Evolutionary conservation across 2,329 filamentous ascomycete species (phyloP).

Genomic region (Macrophomina phaseolina): DNA sequence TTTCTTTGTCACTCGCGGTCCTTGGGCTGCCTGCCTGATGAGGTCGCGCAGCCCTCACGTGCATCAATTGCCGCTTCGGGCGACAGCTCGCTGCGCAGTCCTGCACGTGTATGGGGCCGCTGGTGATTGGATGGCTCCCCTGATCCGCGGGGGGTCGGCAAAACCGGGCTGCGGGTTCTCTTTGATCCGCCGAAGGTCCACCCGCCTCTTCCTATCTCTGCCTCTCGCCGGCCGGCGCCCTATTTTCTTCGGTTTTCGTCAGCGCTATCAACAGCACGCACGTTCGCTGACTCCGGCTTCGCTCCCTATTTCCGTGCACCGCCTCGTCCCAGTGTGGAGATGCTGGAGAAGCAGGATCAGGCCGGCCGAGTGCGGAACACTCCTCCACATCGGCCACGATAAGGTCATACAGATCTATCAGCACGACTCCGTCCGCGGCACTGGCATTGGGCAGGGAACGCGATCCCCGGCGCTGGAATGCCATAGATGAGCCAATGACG

Average conservation of each 20-base stretch:
- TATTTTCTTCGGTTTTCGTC: neutral
- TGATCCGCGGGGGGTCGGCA: slow-evolving; percentile 3
- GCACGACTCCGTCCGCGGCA: neutral
- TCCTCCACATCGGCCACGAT: slow-evolving; percentile 6
- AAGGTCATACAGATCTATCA: slow-evolving; percentile 7
- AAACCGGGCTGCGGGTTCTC: neutral
- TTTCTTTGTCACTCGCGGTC: slow-evolving; percentile 1
- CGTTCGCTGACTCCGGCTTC: neutral
- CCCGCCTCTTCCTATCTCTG: slow-evolving; percentile 16
- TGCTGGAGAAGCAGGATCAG: neutral
- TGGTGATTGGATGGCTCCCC: neutral
- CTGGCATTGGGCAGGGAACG: neutral
- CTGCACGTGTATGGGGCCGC: neutral
- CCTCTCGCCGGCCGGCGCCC: neutral
- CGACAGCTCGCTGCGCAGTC: too few species aligned
- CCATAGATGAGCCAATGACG: neutral
- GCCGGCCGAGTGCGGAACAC: neutral
- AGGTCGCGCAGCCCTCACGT: neutral
- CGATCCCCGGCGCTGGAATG: neutral
- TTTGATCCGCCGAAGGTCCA: slow-evolving; percentile 15
- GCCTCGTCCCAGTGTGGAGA: neutral
- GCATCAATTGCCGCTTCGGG: neutral
- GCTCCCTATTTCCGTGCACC: neutral
- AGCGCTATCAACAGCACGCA: neutral
- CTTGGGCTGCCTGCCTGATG: slow-evolving; percentile 1